Conservation (phyloP, 306 rosid species). For the Prinsepia uniflora region DNA sequence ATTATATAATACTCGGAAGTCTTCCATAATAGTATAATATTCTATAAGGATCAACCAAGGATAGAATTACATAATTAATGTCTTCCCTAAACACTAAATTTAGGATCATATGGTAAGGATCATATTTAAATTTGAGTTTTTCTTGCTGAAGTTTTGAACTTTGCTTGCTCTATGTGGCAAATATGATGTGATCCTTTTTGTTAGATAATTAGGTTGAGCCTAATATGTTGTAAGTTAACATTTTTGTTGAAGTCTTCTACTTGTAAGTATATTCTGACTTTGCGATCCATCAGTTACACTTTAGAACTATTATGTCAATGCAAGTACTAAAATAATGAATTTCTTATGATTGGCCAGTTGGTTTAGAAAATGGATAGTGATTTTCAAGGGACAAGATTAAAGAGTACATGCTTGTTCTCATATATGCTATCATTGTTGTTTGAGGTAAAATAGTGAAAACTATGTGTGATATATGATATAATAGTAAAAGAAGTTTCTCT, state of each 20-base stretch:
- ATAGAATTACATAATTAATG: no score
- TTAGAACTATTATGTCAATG: neutral
- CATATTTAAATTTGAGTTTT: neutral
- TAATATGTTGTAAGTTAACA: neutral
- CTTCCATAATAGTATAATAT: no score
- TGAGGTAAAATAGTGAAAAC: no score
- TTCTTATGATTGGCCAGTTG: neutral
- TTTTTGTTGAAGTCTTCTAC: neutral
- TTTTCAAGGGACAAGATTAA: neutral
- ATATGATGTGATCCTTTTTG: neutral
- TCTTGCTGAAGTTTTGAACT: neutral
- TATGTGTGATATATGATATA: no score
- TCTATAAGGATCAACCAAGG: no score
- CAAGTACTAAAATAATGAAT: neutral
- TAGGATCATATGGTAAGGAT: no score
- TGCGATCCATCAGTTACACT: neutral
- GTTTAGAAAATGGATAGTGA: neutral
- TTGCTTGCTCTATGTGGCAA: neutral
- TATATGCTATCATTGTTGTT: no score
- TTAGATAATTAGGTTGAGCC: neutral
- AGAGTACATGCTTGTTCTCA: neutral
- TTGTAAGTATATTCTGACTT: neutral
- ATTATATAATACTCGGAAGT: no score
- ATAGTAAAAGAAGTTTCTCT: no score
- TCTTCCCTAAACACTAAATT: no score